These are phyloP conservation scores for Aspergillus steynii DNA, from an alignment of 495 filamentous ascomycete species.

Conservation along the genomic window DNA sequence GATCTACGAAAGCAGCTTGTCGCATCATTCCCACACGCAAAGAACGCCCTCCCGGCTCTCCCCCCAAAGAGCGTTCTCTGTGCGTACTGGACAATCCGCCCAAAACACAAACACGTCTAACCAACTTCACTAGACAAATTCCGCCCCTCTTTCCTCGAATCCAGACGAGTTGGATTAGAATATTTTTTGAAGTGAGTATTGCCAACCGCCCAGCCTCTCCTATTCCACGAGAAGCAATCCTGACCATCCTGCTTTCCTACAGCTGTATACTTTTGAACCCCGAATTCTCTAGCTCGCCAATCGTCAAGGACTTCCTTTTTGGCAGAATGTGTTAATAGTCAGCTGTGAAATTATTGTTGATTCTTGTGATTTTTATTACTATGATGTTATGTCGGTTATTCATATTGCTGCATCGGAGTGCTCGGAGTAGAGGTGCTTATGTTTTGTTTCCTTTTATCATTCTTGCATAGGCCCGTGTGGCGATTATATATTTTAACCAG, in stretches of 20 bases:
- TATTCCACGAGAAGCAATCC: no score
- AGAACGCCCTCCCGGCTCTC: constrained; percentile 61
- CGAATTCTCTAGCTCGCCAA: constrained; percentile 65
- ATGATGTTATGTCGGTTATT: constrained; percentile 13
- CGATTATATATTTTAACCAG: not conserved
- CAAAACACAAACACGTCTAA: constrained; percentile 3
- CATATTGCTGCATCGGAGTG: constrained; percentile 7
- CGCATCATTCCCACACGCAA: constrained; percentile 64
- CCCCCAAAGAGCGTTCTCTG: constrained; percentile 72
- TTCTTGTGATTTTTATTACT: constrained; percentile 5
- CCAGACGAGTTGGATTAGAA: constrained; percentile 60
- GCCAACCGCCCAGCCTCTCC: constrained; percentile 2
- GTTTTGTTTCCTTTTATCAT: not conserved
- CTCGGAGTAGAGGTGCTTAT: constrained; percentile 4
- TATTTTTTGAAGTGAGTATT: constrained; percentile 70
- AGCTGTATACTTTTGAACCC: constrained; percentile 70
- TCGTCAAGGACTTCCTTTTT: constrained; percentile 73
- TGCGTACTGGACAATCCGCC: constrained; percentile 39
- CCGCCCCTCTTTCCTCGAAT: constrained; percentile 67
- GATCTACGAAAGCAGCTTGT: constrained; percentile 58
- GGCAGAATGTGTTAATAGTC: constrained; percentile 33
- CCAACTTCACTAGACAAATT: constrained; percentile 55
- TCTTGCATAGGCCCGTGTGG: not conserved
- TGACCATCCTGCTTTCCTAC: no score
- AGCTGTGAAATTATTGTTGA: constrained; percentile 2